These are phyloP conservation scores for Puccinia coronata DNA, from an alignment of 1,284 basidiomycete species.

Conservation along the genomic window DNA sequence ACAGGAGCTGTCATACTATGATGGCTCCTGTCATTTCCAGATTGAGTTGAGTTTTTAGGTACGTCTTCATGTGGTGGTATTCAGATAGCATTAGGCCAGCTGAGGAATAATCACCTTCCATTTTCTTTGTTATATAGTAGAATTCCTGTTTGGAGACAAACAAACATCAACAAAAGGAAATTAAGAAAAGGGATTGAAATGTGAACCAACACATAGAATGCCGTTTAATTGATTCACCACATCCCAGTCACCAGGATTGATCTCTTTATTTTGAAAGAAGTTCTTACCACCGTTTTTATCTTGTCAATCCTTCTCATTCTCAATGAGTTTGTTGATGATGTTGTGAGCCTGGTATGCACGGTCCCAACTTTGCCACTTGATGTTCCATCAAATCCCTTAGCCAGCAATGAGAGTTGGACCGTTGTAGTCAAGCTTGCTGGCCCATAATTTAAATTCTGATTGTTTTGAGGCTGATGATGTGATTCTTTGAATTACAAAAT, in stretches of 20 bases:
- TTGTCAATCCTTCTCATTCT: too few species aligned
- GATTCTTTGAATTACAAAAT: slow-evolving; percentile 10
- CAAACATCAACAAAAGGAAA: background rate
- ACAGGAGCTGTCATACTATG: too few species aligned
- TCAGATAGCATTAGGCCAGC: too few species aligned
- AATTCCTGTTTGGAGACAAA: background rate
- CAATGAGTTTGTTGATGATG: too few species aligned
- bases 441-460: background rate
- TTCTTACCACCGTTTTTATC: background rate
- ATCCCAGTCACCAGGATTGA: background rate
- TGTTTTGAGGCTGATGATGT: slow-evolving; percentile 10
- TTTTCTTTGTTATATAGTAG: background rate
- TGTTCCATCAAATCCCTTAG: slow-evolving; percentile 25
- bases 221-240: background rate
- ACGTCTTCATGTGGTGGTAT: background rate
- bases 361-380: background rate
- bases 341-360: too few species aligned
- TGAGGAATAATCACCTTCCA: too few species aligned
- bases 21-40: too few species aligned
- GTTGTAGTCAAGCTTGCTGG: background rate
- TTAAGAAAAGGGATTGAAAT: background rate
- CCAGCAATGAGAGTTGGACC: slow-evolving; percentile 14
- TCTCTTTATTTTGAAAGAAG: background rate
- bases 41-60: too few species aligned
- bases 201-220: background rate